These are phyloP conservation scores for Mycena rosella DNA, from an alignment of 768 basidiomycete genomes.

Conservation along the genomic window DNA sequence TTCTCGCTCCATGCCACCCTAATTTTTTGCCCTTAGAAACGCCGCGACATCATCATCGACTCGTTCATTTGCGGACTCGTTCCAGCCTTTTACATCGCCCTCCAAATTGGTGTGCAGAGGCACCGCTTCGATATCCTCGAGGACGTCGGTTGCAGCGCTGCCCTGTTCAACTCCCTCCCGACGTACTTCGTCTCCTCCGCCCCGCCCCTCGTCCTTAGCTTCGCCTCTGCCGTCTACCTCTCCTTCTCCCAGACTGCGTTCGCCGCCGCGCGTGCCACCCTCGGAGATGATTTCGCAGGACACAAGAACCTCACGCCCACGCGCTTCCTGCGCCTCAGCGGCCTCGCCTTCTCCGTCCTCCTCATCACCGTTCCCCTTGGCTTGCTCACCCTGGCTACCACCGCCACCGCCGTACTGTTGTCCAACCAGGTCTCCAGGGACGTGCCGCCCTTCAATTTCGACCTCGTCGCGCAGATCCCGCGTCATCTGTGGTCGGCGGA, in stretches of 20 bases:
- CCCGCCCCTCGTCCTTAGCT: constrained; percentile 58
- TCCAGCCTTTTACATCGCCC: constrained; percentile 59
- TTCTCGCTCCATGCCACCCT: constrained; percentile 47
- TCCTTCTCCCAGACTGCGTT: constrained; percentile 60
- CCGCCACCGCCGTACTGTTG: constrained; percentile 46
- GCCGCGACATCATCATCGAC: constrained; percentile 59
- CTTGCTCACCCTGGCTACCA: constrained; percentile 52
- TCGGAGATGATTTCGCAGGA: constrained; percentile 56
- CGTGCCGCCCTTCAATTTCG: constrained; percentile 63
- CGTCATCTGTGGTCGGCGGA: constrained; percentile 32
- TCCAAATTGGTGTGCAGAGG: constrained; percentile 61
- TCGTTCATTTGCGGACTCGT: constrained; percentile 58
- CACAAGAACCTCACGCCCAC: constrained; percentile 45
- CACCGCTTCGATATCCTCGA: constrained; percentile 63
- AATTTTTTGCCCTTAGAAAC: constrained; percentile 46
- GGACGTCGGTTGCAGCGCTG: constrained; percentile 60
- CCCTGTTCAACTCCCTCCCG: constrained; percentile 50
- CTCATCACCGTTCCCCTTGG: constrained; percentile 51
- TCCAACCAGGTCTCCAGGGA: constrained; percentile 60
- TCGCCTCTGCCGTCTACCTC: constrained; percentile 54
- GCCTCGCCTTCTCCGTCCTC: constrained; percentile 63
- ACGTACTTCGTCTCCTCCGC: constrained; percentile 50
- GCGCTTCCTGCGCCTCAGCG: constrained; percentile 71
- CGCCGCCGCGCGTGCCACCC: constrained; percentile 60
- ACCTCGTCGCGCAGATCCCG: constrained; percentile 53